Base-by-base conservation (phyloP, 345 rosid genomes). In the Pistacia vera region DNA sequence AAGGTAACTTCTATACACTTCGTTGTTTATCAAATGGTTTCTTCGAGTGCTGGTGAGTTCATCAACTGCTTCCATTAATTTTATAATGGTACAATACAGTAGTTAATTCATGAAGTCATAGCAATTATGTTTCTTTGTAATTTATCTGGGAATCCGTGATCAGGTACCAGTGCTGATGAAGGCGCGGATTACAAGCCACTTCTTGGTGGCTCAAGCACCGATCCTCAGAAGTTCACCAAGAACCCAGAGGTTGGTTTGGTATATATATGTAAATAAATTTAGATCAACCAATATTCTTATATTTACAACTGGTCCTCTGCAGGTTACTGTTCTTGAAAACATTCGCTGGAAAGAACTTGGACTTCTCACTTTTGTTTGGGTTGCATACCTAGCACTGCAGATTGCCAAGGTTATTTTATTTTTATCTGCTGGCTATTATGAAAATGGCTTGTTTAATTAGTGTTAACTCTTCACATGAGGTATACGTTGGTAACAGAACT, bases 1-100 rank as follows among this genome's bases (percentile, higher is more conserved):
- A 87, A 91, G 99, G 99, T 93, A 66, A 62, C 41, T 38, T 25
- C 9, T 44, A 52, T 52, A 74, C 12, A 60, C 48, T 4, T 69
- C 11, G 52, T 68, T 36, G 11, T 11, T 66, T 60, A 4, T 64
- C 17, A n/a, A 54, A 41, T 41, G 46, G 8, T 41, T 56, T 41
- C 66, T 38, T 44, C 74, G 12, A 59, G 69, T 48, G 83, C 38
- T 36, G 38, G 38, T 36, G 38, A 36, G 38, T 36, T 36, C 38
- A 4, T 36, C 4, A 36, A 36, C 38, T 36, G 38, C 38, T 36
- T 36, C 38, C 38, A 36, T 36, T 36, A 36, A 22, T 22, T 22
- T 22, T 22, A 22, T 22, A 22, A 22, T 22, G 22, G 22, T 22
- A 22, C 22, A 22, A 22, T 22, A 22, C 22, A 22, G 22, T 22